Evolutionary conservation across 495 filamentous ascomycete species (phyloP).

Genomic region (Darksidea phi): DNA sequence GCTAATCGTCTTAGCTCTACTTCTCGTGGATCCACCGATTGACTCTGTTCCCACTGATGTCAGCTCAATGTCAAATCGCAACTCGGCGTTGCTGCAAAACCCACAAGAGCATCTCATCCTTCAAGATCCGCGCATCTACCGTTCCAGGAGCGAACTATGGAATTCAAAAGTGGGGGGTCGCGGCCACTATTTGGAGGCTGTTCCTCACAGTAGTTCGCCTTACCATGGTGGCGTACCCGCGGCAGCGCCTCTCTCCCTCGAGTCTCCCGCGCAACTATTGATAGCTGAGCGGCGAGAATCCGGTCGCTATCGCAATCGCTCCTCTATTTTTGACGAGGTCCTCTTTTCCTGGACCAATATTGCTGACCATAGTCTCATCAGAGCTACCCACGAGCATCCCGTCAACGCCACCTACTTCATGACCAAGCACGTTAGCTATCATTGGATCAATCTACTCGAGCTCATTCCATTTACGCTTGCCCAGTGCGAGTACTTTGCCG

Average conservation of each 20-base stretch:
- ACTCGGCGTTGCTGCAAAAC: neutral
- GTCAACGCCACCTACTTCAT: slow-evolving; percentile 11
- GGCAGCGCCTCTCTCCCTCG: neutral
- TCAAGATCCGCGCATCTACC: neutral
- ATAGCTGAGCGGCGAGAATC: neutral
- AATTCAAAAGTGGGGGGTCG: neutral
- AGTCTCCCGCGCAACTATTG: neutral
- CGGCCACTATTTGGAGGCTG: neutral
- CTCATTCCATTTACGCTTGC: slow-evolving; percentile 8
- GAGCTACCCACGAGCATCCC: neutral
- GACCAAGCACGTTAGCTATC: slow-evolving; percentile 7
- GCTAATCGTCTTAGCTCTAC: slow-evolving; percentile 8
- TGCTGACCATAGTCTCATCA: neutral
- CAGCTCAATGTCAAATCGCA: neutral
- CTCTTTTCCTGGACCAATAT: slow-evolving; percentile 22
- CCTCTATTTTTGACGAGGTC: slow-evolving; percentile 10
- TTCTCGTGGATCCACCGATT: slow-evolving; percentile 20
- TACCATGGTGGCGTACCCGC: neutral
- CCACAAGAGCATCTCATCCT: neutral
- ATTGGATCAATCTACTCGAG: slow-evolving; percentile 20
- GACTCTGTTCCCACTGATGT: neutral
- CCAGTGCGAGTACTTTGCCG: slow-evolving; percentile 23
- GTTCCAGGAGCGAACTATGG: neutral
- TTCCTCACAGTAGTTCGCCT: neutral
- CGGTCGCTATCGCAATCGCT: neutral